Base-by-base conservation (phyloP, 1,139 yeast genomes). In the Saccharomyces pastorianus region DNA sequence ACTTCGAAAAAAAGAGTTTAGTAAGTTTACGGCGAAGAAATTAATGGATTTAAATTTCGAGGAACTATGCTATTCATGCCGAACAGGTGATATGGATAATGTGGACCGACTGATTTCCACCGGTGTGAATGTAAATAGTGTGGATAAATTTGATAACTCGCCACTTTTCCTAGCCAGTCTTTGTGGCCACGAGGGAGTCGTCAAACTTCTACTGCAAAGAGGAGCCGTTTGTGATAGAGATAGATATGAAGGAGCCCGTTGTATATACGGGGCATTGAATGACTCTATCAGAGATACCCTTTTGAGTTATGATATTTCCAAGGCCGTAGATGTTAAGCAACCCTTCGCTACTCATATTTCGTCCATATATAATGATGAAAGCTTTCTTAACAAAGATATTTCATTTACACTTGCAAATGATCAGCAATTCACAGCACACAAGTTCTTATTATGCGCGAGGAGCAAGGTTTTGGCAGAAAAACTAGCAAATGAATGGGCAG, bases 141-240 rank as follows among this genome's bases (percentile, higher is more conserved):
- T 82, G 41, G 95, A 87, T 64, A 81, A 80, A 59, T 86, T 84
- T 78, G 87, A 87, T 65, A 83, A 85, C 65, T 79, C 90, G 1
- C 95, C 95, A 0, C 73, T 87, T 58, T 83, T 84, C 56, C 69
- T 86, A 31, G 88, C 90, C 8, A 81, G 88, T 28, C 65, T 87
- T 11, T 86, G 95, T 71, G 95, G 95, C 0, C 93, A 86, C 67
- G 77, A 76, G 57, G 72, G 73, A 1, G 76, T 86, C 6, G 95
- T 87, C 14, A 76, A 74, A 55, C 69, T 83, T 52, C 71, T 87
- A 31, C 71, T 87, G 9, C 76, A 83, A 52, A 71, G 79, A 51
- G 95, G 95, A 6, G 90, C 95, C 0, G 76, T 82, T 1, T 85
- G 91, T 67, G 91, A 85, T 66, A 75, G 90, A 64, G 93, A 86